A percentile compares a stretch with the other conserved stretches of the same genome.
These are phyloP conservation scores for Teratosphaeriaceae sp. DNA, from an alignment of 2,329 filamentous ascomycete genomes.

Conservation along the genomic window DNA sequence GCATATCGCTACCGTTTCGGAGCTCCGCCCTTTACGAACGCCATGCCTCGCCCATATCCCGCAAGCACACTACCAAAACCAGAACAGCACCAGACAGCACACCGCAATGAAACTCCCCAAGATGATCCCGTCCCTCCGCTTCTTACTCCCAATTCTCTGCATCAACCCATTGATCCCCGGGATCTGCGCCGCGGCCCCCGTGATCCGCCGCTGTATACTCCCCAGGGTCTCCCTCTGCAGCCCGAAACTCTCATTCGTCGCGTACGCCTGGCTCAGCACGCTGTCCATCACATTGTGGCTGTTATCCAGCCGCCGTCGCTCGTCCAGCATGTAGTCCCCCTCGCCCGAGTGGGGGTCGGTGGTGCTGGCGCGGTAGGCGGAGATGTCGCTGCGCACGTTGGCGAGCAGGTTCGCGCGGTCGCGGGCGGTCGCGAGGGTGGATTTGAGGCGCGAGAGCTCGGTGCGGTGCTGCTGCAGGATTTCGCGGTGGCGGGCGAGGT, in stretches of 20 bases:
- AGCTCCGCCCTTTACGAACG: background rate
- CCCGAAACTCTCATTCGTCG: constrained; percentile 86
- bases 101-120: constrained; percentile 85
- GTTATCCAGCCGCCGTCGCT: constrained; percentile 77
- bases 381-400: constrained; percentile 86
- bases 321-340: constrained; percentile 94
- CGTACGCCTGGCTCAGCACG: constrained; percentile 91
- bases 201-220: constrained; percentile 86
- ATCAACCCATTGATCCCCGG: constrained; percentile 92
- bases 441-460: constrained; percentile 69
- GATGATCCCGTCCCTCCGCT: constrained; percentile 90
- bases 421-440: constrained; percentile 68
- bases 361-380: constrained; percentile 63
- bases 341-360: constrained; percentile 72
- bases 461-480: constrained; percentile 80
- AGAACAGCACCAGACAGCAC: constrained; percentile 82
- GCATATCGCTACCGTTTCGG: no score
- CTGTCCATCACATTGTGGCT: constrained; percentile 85
- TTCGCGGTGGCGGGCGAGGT: constrained; percentile 84
- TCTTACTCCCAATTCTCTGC: constrained; percentile 85
- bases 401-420: constrained; percentile 84
- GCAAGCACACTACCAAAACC: constrained; percentile 51
- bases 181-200: constrained; percentile 79
- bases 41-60: background rate
- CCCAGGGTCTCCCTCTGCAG: constrained; percentile 81